phyloP scores from a whole-genome alignment of 139 green algal species.

The Micromonas pusilla region DNA sequence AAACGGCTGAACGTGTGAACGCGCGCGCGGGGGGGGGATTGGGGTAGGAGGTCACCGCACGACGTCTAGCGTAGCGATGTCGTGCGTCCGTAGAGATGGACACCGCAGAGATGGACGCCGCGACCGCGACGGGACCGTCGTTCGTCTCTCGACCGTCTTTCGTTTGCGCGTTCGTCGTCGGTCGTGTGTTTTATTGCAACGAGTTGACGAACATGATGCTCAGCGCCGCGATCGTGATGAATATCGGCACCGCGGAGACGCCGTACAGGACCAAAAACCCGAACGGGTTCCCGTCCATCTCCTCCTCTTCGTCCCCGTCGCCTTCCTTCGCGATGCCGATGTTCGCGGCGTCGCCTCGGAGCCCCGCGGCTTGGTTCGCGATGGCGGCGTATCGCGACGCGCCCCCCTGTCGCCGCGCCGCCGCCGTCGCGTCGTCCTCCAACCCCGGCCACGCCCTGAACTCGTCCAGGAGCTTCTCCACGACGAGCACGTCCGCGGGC shows the following conservation, averaged over 20 bases:
- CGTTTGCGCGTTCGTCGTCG: no score
- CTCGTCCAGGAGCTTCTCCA: slow-evolving; percentile 17
- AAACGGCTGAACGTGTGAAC: no score
- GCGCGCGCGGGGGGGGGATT: no score
- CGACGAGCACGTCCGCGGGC: slow-evolving; percentile 8
- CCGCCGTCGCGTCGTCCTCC: neutral
- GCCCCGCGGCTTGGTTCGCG: slow-evolving; percentile 4
- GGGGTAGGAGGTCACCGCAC: no score
- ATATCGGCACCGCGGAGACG: slow-evolving; percentile 5
- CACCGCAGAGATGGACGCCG: no score
- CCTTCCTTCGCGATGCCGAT: neutral
- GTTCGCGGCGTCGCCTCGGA: neutral
- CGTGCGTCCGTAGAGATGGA: no score
- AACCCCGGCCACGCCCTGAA: slow-evolving; percentile 22
- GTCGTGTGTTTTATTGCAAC: slow-evolving; percentile 25
- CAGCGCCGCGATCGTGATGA: slow-evolving; percentile 18
- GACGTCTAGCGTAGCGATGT: no score
- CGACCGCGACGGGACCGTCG: no score
- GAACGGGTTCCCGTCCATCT: neutral
- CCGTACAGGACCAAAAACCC: slow-evolving; percentile 22
- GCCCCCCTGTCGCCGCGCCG: neutral
- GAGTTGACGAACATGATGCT: slow-evolving; percentile 28
- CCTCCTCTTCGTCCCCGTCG: slow-evolving; percentile 1
- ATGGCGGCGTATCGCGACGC: slow-evolving; percentile 20
- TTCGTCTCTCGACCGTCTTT: no score